Conservation (phyloP, 2,329 filamentous ascomycete genomes). For the Phialophora expanda region DNA sequence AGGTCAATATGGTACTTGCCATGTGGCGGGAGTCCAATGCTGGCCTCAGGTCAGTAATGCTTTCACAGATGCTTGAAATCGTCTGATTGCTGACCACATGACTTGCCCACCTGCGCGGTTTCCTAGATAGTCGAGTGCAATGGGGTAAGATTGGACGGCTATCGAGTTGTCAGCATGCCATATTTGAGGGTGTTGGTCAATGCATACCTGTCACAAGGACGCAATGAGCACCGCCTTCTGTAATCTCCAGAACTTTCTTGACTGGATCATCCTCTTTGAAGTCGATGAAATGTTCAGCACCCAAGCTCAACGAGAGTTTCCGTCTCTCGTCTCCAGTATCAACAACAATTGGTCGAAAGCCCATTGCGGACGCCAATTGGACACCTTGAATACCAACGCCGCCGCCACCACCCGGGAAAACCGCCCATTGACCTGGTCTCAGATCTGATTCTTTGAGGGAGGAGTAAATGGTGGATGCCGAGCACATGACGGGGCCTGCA, state of each 20-base stretch:
- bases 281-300: conserved; percentile 63
- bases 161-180: conserved; percentile 4
- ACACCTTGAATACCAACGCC: conserved; percentile 65
- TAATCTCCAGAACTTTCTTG: conserved; percentile 52
- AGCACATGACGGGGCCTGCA: conserved; percentile 67
- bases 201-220: conserved; percentile 48
- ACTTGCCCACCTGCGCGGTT: conserved; percentile 57
- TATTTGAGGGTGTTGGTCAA: not conserved
- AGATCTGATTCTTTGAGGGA: conserved; percentile 59
- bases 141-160: conserved; percentile 48
- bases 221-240: conserved; percentile 55
- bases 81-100: conserved; percentile 51
- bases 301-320: conserved; percentile 54
- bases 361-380: conserved; percentile 61
- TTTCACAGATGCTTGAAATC: not conserved
- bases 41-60: conserved; percentile 12
- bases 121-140: conserved; percentile 53
- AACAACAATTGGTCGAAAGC: conserved; percentile 61
- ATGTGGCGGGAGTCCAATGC: conserved; percentile 48
- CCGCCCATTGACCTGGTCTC: conserved; percentile 59
- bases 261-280: conserved; percentile 52
- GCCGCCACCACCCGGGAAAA: conserved; percentile 61
- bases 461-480: conserved; percentile 63
- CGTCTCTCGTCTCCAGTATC: conserved; percentile 58
- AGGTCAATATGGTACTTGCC: conserved; percentile 36